Evolutionary conservation across 108 stramenopile genomes (phyloP).

Genomic region (Chaetoceros tenuissimus): DNA sequence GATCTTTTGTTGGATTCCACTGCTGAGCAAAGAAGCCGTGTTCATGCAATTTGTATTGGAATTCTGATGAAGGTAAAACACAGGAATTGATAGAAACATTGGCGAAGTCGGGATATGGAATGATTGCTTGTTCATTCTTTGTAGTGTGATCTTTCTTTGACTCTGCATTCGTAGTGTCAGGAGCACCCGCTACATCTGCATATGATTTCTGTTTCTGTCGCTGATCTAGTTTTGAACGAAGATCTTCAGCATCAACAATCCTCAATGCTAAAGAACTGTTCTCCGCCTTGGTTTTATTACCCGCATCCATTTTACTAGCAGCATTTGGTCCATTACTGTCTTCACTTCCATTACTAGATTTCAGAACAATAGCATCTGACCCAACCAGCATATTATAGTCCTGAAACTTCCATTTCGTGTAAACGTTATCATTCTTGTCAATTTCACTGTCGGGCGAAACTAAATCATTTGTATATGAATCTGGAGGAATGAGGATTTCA

Average conservation of each 20-base stretch:
- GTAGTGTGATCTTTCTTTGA: neutral
- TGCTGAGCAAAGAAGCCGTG: neutral
- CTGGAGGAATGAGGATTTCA: slow-evolving; percentile 21
- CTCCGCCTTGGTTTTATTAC: no score
- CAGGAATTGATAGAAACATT: neutral
- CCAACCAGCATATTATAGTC: slow-evolving; percentile 64
- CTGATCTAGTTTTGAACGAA: neutral
- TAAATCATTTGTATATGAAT: slow-evolving; percentile 21
- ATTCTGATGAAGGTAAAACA: neutral
- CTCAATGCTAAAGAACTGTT: neutral
- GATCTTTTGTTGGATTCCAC: no score
- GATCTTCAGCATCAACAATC: neutral
- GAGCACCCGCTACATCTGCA: no score
- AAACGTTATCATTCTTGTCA: no score
- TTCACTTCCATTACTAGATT: neutral
- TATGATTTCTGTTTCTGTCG: no score
- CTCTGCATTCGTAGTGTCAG: no score
- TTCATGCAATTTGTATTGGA: neutral
- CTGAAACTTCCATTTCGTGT: slow-evolving; percentile 66
- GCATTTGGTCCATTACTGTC: neutral
- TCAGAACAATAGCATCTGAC: slow-evolving; percentile 49
- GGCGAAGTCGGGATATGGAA: neutral
- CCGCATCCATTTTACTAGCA: neutral
- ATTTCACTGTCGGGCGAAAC: slow-evolving; percentile 23
- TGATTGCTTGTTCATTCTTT: neutral